phyloP scores from a whole-genome alignment of 208 protist genomes.

The Trypanosomatidae sp. region DNA sequence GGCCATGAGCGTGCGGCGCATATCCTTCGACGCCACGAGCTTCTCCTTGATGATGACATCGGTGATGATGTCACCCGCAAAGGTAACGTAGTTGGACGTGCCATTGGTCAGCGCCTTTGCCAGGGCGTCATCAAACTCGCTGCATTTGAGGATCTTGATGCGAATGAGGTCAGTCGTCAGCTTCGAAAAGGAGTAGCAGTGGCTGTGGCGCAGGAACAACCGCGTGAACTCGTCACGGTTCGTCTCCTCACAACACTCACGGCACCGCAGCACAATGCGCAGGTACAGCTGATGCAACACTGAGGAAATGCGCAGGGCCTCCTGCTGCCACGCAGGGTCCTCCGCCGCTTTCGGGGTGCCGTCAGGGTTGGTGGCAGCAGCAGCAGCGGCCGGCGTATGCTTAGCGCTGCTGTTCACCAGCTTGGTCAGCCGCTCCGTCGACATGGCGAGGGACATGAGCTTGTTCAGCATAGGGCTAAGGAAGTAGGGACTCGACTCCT shows the following conservation, averaged over 20 bases:
- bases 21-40: constrained; percentile 51
- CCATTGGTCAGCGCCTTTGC: constrained; percentile 52
- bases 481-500: constrained; percentile 77
- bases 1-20: constrained; percentile 69
- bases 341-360: constrained; percentile 15
- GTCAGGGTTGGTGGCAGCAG: constrained; percentile 19
- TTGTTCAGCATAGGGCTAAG: constrained; percentile 64
- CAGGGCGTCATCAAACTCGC: constrained; percentile 87
- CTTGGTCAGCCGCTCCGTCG: constrained; percentile 53
- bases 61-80: constrained; percentile 75
- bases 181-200: constrained; percentile 64
- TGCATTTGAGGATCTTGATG: constrained; percentile 84
- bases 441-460: constrained; percentile 55
- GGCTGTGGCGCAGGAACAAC: constrained; percentile 69
- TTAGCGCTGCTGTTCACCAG: constrained; percentile 33
- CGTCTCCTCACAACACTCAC: constrained; percentile 62
- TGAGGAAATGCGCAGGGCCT: constrained; percentile 42
- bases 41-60: constrained; percentile 83
- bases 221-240: constrained; percentile 78
- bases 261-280: constrained; percentile 71
- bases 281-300: constrained; percentile 86
- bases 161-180: constrained; percentile 80
- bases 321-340: constrained; percentile 26
- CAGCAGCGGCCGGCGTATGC: constrained; percentile 21
- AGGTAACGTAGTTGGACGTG: constrained; percentile 52